phyloP scores from a whole-genome alignment of 2,329 filamentous ascomycete species.

The Phaeoacremonium minimum region DNA sequence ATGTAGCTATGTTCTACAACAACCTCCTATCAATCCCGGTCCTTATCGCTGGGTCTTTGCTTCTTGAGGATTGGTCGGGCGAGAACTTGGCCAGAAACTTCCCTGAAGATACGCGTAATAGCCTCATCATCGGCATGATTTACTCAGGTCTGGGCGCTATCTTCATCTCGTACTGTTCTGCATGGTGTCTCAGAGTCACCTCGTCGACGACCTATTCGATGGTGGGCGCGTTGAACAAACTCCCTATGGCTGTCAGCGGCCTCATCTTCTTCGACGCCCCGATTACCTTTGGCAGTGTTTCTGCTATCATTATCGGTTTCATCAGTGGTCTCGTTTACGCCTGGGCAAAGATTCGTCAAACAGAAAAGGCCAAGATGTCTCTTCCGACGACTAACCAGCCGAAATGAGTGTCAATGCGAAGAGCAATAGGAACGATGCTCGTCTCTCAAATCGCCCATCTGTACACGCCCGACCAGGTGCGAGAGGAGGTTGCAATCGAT shows the following conservation, averaged over 20 bases:
- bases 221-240: constrained; percentile 97
- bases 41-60: constrained; percentile 72
- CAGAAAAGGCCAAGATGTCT: constrained; percentile 57
- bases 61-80: constrained; percentile 89
- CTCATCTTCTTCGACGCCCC: constrained; percentile 93
- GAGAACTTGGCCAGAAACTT: constrained; percentile 84
- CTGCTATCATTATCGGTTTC: constrained; percentile 87
- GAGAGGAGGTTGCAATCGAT: no score
- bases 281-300: constrained; percentile 85
- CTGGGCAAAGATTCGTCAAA: constrained; percentile 79
- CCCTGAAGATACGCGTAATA: constrained; percentile 73
- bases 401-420: constrained; percentile 84
- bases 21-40: constrained; percentile 95
- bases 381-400: constrained; percentile 66
- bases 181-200: constrained; percentile 96
- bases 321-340: constrained; percentile 89
- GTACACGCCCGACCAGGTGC: no score
- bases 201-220: constrained; percentile 99
- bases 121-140: constrained; percentile 81
- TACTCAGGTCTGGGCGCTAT: constrained; percentile 90
- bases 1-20: constrained; percentile 97
- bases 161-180: constrained; percentile 97
- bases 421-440: constrained; percentile 83
- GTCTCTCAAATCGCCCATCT: no score
- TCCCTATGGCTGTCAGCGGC: constrained; percentile 88